A percentile compares a stretch with the other conserved stretches of the same genome.
phyloP scores from a whole-genome alignment of 176 grass and related monocot genomes.

The Avena insularis region DNA sequence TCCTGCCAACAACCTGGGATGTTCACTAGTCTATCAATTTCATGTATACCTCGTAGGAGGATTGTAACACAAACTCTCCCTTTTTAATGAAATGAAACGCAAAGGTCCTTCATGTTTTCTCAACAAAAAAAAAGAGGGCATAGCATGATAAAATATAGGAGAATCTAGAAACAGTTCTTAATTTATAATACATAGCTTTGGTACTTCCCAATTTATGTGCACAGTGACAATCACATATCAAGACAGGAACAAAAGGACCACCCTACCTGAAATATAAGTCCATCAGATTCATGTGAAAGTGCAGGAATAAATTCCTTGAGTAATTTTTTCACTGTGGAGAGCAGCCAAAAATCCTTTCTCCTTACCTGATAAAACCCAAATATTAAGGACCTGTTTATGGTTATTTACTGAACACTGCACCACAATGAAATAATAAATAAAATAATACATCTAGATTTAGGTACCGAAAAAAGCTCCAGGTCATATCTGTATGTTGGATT shows the following conservation, averaged over 20 bases:
- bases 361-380: constrained; percentile 65
- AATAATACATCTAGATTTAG: constrained; percentile 11
- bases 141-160: constrained; percentile 7
- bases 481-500: constrained; percentile 96
- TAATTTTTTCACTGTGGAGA: constrained; percentile 82
- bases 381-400: background rate
- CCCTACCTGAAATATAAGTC: constrained; percentile 98
- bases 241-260: constrained; percentile 9
- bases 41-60: too few species aligned
- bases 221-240: background rate
- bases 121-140: background rate
- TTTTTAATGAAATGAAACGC: too few species aligned
- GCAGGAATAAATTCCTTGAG: constrained; percentile 89
- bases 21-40: too few species aligned
- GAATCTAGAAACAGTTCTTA: background rate
- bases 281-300: constrained; percentile 97
- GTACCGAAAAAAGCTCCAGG: constrained; percentile 98
- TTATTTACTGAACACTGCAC: background rate
- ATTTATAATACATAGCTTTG: background rate
- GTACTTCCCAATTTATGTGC: background rate
- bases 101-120: too few species aligned
- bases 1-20: too few species aligned
- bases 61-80: too few species aligned
- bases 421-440: constrained; percentile 29
- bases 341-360: constrained; percentile 97